phyloP scores from a whole-genome alignment of 495 filamentous ascomycete species.

The Aspergillus steynii region DNA sequence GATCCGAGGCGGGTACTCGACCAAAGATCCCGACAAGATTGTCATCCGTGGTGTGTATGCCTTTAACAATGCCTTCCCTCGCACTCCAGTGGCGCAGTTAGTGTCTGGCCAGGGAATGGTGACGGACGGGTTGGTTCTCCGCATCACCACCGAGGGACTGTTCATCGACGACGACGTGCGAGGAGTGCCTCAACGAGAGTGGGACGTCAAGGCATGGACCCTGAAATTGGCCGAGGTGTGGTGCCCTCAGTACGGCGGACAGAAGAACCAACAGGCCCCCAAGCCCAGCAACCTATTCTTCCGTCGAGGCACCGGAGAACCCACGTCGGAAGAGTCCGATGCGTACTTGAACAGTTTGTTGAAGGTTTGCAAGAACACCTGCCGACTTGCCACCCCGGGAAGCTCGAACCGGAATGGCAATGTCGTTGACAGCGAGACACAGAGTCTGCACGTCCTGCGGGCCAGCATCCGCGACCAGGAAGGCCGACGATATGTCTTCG shows the following conservation, averaged over 20 bases:
- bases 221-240: slow-evolving; percentile 90
- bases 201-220: slow-evolving; percentile 98
- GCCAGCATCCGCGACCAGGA: slow-evolving; percentile 83
- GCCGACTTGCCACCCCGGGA: slow-evolving; percentile 46
- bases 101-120: slow-evolving; percentile 72
- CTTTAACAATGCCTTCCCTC: slow-evolving; percentile 81
- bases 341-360: slow-evolving; percentile 58
- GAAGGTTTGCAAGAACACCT: slow-evolving; percentile 62
- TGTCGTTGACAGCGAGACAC: slow-evolving; percentile 2
- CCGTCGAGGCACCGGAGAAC: slow-evolving; percentile 34
- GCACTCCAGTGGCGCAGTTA: slow-evolving; percentile 78
- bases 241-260: slow-evolving; percentile 56
- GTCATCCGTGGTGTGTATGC: slow-evolving; percentile 87
- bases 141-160: slow-evolving; percentile 84
- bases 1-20: slow-evolving; percentile 71
- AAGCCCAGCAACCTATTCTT: slow-evolving; percentile 37
- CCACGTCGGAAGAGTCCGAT: slow-evolving; percentile 63
- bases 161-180: slow-evolving; percentile 96
- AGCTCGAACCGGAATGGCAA: slow-evolving; percentile 8
- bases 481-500: slow-evolving; percentile 78
- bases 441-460: slow-evolving; percentile 71
- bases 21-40: slow-evolving; percentile 91
- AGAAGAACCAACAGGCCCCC: slow-evolving; percentile 15
- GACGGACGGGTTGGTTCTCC: slow-evolving; percentile 82
- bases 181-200: slow-evolving; percentile 84